Conservation (phyloP, 2,329 filamentous ascomycete genomes). For the Grosmannia huntii region DNA sequence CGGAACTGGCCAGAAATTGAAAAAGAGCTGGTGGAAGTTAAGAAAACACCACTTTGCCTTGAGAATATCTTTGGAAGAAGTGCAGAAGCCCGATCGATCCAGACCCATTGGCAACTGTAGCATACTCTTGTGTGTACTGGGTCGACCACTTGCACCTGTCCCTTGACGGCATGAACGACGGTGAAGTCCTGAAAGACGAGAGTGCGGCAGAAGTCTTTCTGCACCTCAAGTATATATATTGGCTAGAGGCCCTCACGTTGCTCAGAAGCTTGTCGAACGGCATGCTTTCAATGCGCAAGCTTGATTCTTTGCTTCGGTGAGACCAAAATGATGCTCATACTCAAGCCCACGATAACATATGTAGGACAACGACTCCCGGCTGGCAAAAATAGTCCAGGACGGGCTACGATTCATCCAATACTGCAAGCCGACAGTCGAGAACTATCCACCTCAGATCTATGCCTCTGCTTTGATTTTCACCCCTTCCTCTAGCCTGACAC, state of each 20-base stretch:
- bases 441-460: constrained; percentile 21
- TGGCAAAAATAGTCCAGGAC: constrained; percentile 15
- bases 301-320: constrained; percentile 4
- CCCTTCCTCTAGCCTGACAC: constrained; percentile 14
- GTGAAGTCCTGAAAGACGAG: constrained; percentile 13
- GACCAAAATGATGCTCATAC: neutral
- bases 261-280: constrained; percentile 15
- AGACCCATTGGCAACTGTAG: constrained; percentile 16
- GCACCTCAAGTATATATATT: constrained; percentile 24
- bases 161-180: too few species aligned
- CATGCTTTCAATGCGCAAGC: constrained; percentile 13
- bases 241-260: constrained; percentile 29
- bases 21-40: constrained; percentile 13
- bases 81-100: constrained; percentile 11
- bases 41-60: constrained; percentile 18
- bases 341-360: neutral
- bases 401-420: constrained; percentile 18
- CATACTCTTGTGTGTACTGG: constrained; percentile 24
- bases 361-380: neutral
- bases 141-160: constrained; percentile 17
- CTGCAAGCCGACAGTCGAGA: constrained; percentile 12
- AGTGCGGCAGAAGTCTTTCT: constrained; percentile 20
- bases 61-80: constrained; percentile 17
- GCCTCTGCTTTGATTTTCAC: constrained; percentile 20
- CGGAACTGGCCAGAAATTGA: constrained; percentile 26